Percentiles rank a stretch among this genome's conserved stretches.
Evolutionary conservation across 2,329 filamentous ascomycete genomes (phyloP).

Genomic region (Penicillium aurantiogriseum): DNA sequence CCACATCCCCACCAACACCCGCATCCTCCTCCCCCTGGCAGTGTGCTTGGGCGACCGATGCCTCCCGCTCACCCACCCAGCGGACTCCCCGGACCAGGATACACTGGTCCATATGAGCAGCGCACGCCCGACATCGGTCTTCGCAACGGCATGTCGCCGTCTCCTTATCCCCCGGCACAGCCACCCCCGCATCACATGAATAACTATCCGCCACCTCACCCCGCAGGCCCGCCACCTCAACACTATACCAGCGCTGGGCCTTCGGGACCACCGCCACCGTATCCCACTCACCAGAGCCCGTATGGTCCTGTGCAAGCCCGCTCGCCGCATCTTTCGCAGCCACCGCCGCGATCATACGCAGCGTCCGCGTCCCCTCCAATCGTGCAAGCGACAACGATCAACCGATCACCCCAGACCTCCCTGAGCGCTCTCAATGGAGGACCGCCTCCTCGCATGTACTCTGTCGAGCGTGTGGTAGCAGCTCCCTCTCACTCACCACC

Average conservation of each 20-base stretch:
- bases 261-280: slow-evolving; percentile 38
- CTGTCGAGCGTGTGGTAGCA: slow-evolving; percentile 37
- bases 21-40: slow-evolving; percentile 14
- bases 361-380: slow-evolving; percentile 40
- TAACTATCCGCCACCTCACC: slow-evolving; percentile 43
- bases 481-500: slow-evolving; percentile 39
- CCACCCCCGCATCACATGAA: slow-evolving; percentile 54
- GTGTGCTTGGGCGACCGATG: slow-evolving; percentile 31
- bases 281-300: slow-evolving; percentile 37
- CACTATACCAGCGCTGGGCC: slow-evolving; percentile 35
- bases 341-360: slow-evolving; percentile 35
- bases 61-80: slow-evolving; percentile 29
- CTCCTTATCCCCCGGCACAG: slow-evolving; percentile 39
- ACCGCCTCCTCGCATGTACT: slow-evolving; percentile 38
- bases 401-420: slow-evolving; percentile 39
- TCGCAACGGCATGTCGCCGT: slow-evolving; percentile 38
- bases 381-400: slow-evolving; percentile 37
- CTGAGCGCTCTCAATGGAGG: slow-evolving; percentile 38
- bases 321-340: slow-evolving; percentile 36
- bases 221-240: slow-evolving; percentile 30
- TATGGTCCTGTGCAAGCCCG: slow-evolving; percentile 38
- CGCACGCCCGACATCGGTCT: slow-evolving; percentile 32
- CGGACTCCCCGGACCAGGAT: slow-evolving; percentile 26
- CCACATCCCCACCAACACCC: slow-evolving; percentile 27
- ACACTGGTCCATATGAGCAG: slow-evolving; percentile 39